Evolutionary conservation across 257 asterid genomes (phyloP).

Genomic region (Solanum neorickii): DNA sequence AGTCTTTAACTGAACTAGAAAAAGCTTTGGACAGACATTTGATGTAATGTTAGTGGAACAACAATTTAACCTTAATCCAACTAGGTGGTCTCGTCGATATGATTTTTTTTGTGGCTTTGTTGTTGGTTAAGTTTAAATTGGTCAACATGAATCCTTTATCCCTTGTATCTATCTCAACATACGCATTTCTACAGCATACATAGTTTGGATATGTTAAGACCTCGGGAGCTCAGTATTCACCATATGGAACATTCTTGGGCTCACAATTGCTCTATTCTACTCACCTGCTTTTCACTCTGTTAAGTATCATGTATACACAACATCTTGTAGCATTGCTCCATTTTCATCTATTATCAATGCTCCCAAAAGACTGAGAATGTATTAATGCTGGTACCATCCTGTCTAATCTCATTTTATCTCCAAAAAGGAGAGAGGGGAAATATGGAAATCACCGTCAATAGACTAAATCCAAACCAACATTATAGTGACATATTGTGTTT

Average conservation of each 20-base stretch:
- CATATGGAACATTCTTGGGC: neutral
- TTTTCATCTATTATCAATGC: neutral
- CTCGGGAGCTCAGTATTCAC: neutral
- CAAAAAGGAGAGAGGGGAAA: neutral
- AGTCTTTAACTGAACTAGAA: neutral
- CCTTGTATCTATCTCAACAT: neutral
- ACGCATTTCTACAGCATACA: neutral
- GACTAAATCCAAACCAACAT: neutral
- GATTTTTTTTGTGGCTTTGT: neutral
- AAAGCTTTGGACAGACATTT: neutral
- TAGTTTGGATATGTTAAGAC: neutral
- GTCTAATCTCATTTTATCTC: neutral
- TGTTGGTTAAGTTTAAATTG: neutral
- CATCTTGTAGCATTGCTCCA: neutral
- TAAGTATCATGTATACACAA: neutral
- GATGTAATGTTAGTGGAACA: neutral
- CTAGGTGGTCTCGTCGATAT: neutral
- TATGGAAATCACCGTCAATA: neutral
- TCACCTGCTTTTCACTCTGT: neutral
- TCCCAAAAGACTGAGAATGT: neutral
- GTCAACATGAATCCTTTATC: neutral
- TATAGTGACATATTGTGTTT: neutral
- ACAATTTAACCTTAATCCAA: neutral
- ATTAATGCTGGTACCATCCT: neutral
- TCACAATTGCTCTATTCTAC: neutral